Percentiles rank a stretch among this genome's conserved stretches.
phyloP scores from a whole-genome alignment of 2,329 filamentous ascomycete genomes.

The Aspergillus proliferans region DNA sequence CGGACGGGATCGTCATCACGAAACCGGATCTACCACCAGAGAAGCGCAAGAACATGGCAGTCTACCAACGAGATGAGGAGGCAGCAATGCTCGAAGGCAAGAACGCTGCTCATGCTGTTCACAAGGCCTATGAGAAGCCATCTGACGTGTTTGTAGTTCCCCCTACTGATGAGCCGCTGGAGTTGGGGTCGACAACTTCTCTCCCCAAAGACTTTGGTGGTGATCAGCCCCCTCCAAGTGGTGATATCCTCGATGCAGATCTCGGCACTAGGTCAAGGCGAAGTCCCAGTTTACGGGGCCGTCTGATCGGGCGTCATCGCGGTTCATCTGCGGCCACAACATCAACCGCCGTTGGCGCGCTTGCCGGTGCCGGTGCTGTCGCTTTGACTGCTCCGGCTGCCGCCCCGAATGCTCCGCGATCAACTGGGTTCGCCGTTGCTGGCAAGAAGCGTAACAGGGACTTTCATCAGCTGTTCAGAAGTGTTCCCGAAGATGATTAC shows the following conservation, averaged over 20 bases:
- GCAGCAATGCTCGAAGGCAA: conserved; percentile 54
- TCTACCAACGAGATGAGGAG: conserved; percentile 43
- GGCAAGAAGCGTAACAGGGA: conserved; percentile 94
- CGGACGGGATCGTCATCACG: conserved; percentile 33
- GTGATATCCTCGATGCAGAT: conserved; percentile 61
- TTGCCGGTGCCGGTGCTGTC: conserved; percentile 59
- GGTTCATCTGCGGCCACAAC: conserved; percentile 71
- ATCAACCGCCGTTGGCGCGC: conserved; percentile 65
- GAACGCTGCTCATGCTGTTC: conserved; percentile 55
- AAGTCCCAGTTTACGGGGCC: conserved; percentile 62
- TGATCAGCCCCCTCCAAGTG: conserved; percentile 60
- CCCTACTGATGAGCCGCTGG: conserved; percentile 29
- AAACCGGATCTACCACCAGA: conserved; percentile 26
- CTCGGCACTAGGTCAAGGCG: conserved; percentile 50
- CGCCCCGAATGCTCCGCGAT: conserved; percentile 59
- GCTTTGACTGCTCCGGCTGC: conserved; percentile 61
- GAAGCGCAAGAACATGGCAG: conserved; percentile 31
- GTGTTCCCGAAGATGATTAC: conserved; percentile 95
- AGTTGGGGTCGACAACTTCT: conserved; percentile 24
- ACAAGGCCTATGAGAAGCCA: conserved; percentile 51
- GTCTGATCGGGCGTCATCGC: conserved; percentile 62
- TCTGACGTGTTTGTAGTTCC: conserved; percentile 37
- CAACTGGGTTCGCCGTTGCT: conserved; percentile 92
- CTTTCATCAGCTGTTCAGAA: conserved; percentile 89
- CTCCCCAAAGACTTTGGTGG: conserved; percentile 36